phyloP scores from a whole-genome alignment of 441 rosid species.

The Corymbia calophylla region DNA sequence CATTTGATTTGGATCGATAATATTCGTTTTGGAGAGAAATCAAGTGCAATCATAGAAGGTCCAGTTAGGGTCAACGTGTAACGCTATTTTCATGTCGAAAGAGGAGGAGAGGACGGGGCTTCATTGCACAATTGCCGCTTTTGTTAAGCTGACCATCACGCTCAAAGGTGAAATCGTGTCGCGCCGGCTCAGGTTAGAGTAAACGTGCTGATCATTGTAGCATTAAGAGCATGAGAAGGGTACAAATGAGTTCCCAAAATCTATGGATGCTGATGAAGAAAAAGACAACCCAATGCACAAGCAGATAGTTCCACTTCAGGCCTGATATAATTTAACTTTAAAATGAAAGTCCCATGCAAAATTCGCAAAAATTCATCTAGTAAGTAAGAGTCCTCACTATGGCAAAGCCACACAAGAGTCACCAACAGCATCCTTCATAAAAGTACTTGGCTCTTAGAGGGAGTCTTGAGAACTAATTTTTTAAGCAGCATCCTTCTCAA shows the following conservation, averaged over 20 bases:
- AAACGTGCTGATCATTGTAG: not conserved
- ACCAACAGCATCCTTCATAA: not conserved
- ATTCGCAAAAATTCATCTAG: not conserved
- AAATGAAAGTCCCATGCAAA: not conserved
- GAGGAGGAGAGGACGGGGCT: not conserved
- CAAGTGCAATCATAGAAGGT: not conserved
- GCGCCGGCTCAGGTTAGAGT: not conserved
- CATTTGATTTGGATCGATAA: not conserved
- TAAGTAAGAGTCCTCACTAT: not conserved
- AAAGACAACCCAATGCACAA: not conserved
- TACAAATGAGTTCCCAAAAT: not conserved
- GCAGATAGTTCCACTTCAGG: not conserved
- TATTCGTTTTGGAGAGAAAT: not conserved
- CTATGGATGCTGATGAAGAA: not conserved
- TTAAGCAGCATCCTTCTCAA: slow-evolving; percentile 11
- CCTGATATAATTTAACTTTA: not conserved
- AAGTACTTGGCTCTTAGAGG: not conserved
- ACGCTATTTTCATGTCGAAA: not conserved
- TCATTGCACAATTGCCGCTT: not conserved
- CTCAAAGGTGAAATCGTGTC: not conserved
- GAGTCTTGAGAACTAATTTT: not conserved
- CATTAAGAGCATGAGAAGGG: not conserved
- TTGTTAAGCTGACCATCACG: not conserved
- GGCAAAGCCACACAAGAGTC: not conserved
- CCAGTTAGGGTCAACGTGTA: too few relatives aligned